Base-by-base conservation (phyloP, 1,139 yeast genomes). In the Yamadazyma conglobata region DNA sequence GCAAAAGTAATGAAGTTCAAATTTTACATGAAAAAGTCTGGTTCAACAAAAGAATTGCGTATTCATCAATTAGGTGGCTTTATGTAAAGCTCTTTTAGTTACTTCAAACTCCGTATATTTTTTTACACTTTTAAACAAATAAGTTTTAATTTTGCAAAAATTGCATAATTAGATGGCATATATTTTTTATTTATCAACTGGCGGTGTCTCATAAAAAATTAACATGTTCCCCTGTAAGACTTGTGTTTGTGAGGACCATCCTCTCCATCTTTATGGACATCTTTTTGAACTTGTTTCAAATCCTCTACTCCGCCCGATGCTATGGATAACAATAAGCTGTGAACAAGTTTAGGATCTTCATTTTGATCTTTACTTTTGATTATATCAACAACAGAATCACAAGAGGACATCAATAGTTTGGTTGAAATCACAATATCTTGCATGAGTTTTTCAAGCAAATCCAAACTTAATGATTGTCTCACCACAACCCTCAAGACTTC, bases 401-500 rank as follows among this genome's bases (percentile, higher is more conserved):
- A 52, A 10, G 70, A 46, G 22, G 51, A 50, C 36, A 75, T 61
- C 46, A 85, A 66, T 31, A 76, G 62, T 48, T 79, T 77, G 16
- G 76, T 63, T 24, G 74, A 69, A 25, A 63, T 64, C 33, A 78
- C 69, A 33, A 81, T 70, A 49, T 83, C 94, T 38, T 63, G 64
- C 72, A 86, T 70, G 47, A 87, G 66, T 51, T 79, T 75, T 46
- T 83, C 87, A 32, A 88, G 66, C 47, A 88, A 62, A 52, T 83
- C 88, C 43, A 82, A 66, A 19, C 84, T 70, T 52, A 88, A 61
- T 28, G 82, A 78, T 45, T 73, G 74, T 48, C 94, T 75, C 30
- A 86, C 89, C 18, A 88, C 96, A 15, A 88, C 88, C 52, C 96
- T 74, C 43, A 88, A 67, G 35, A 87, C 82, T 56, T 88, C 95